Base-by-base conservation (phyloP, 306 rosid genomes). In the Trichosanthes truncata region DNA sequence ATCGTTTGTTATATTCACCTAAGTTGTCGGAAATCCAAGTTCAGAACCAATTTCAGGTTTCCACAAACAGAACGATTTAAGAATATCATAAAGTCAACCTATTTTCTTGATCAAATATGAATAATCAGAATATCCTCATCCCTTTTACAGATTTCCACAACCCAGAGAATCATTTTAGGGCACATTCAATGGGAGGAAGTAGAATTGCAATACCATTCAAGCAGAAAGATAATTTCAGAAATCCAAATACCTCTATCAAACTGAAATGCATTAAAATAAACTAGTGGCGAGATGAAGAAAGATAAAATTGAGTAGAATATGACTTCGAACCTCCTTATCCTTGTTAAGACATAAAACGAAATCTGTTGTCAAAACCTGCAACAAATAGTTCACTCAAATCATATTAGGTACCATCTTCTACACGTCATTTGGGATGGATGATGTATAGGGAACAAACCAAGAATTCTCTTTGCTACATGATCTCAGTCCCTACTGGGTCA, bases 401-500 rank as follows among this genome's bases (percentile, higher is more conserved):
- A 72, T 45, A 46, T 14, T 49, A 33, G 29, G 60, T 74, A 29
- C 60, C 25, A 74, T 46, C 77, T 46, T 73, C 78, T 26, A 29
- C 43, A 49, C 38, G 56, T 49, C 61, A 74, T 25, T 74, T 17
- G 55, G 21, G 59, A 74, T 49, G 60, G 18, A 46, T 48, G 26
- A 48, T 74, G 78, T 74, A 46, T 9, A 29, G 83, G 43, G 38
- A 82, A 80, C 92, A 77, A 75, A 88, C 96, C 89, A 71, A 26
- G 45, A 80, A 72, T 43, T 26, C 62, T 80, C 81, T 83, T 79
- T 65, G 26, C 88, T 92, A 92, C 97, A 94, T 94, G 73, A 92
- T 84, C 90, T 92, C 97, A 77, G 92, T 94, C 77, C 98, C 96
- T 68, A 92, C 89, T 14, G 97, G 98, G 83, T 92, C 95, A 77